phyloP scores from a whole-genome alignment of 371 early-diverging fungal species.

The Nematocida sp. region DNA sequence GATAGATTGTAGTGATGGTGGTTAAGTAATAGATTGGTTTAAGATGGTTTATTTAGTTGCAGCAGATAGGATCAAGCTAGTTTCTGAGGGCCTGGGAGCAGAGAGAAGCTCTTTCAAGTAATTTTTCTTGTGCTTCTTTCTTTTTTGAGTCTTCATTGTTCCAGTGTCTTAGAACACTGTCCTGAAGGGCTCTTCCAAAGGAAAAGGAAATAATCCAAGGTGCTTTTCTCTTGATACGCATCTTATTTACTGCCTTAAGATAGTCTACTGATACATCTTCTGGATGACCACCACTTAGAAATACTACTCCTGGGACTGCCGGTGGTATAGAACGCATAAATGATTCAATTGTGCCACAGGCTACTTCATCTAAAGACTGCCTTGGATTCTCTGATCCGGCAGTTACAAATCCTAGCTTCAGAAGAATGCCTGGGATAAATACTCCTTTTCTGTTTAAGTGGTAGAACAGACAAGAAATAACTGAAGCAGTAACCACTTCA shows the following conservation, averaged over 20 bases:
- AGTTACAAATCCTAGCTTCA: slow-evolving; percentile 69
- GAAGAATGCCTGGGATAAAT: slow-evolving; percentile 68
- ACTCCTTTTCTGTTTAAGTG: slow-evolving; percentile 66
- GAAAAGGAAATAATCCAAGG: slow-evolving; percentile 69
- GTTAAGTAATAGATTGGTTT: too few relatives aligned
- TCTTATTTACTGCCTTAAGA: slow-evolving; percentile 65
- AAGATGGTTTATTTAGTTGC: too few relatives aligned
- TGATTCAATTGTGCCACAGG: slow-evolving; percentile 66
- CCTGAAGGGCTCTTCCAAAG: slow-evolving; percentile 70
- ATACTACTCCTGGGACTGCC: slow-evolving; percentile 68
- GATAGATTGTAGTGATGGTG: too few relatives aligned
- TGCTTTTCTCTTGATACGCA: slow-evolving; percentile 47
- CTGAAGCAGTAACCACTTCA: slow-evolving; percentile 64
- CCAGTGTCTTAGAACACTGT: slow-evolving; percentile 67
- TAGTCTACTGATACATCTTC: slow-evolving; percentile 67
- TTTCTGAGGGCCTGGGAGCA: slow-evolving; percentile 30
- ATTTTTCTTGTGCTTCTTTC: slow-evolving; percentile 65
- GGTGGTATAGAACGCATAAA: slow-evolving; percentile 67
- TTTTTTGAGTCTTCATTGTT: slow-evolving; percentile 66
- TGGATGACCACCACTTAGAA: slow-evolving; percentile 70
- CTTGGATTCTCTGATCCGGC: slow-evolving; percentile 65
- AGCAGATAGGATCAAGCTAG: too few relatives aligned
- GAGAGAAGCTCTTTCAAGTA: slow-evolving; percentile 44
- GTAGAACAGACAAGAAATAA: slow-evolving; percentile 67
- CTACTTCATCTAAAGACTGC: slow-evolving; percentile 66